These are phyloP conservation scores for Tylopilus balloui DNA, from an alignment of 768 basidiomycete species.

Conservation along the genomic window DNA sequence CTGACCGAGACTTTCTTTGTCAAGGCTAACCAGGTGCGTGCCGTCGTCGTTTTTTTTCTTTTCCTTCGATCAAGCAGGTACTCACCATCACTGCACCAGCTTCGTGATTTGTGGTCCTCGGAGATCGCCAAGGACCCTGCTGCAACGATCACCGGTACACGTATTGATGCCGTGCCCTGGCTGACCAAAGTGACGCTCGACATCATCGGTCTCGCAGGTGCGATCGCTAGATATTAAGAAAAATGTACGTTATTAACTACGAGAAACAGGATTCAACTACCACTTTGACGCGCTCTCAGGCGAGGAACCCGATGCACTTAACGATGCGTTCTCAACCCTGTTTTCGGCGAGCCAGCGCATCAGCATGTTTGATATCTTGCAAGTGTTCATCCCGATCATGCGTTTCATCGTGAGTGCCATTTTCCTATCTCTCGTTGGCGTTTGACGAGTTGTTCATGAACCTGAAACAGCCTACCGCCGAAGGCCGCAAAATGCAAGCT, in stretches of 20 bases:
- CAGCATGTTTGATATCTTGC: conserved; percentile 30
- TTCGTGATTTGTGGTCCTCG: conserved; percentile 46
- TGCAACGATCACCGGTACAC: conserved; percentile 10
- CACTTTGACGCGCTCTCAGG: conserved; percentile 30
- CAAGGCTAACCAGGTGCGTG: conserved; percentile 35
- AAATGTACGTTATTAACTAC: neutral
- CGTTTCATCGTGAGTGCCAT: conserved; percentile 35
- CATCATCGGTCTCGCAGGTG: conserved; percentile 41
- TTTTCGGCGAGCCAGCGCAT: conserved; percentile 14
- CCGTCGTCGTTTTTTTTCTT: neutral
- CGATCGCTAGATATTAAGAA: neutral
- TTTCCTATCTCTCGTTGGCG: neutral
- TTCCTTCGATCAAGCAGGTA: neutral
- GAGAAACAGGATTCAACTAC: conserved; percentile 36
- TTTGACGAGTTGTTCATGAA: neutral
- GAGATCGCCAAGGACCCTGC: conserved; percentile 30
- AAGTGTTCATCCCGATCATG: conserved; percentile 34
- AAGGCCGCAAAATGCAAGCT: conserved; percentile 12
- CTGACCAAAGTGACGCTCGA: conserved; percentile 37
- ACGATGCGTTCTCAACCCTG: conserved; percentile 32
- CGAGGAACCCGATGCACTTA: conserved; percentile 29
- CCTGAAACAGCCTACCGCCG: conserved; percentile 18
- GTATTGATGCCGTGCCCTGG: conserved; percentile 33
- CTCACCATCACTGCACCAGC: conserved; percentile 13
- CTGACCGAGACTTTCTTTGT: conserved; percentile 53